These are phyloP conservation scores for Paspalum vaginatum DNA, from an alignment of 176 grass and related monocot genomes.

Conservation along the genomic window DNA sequence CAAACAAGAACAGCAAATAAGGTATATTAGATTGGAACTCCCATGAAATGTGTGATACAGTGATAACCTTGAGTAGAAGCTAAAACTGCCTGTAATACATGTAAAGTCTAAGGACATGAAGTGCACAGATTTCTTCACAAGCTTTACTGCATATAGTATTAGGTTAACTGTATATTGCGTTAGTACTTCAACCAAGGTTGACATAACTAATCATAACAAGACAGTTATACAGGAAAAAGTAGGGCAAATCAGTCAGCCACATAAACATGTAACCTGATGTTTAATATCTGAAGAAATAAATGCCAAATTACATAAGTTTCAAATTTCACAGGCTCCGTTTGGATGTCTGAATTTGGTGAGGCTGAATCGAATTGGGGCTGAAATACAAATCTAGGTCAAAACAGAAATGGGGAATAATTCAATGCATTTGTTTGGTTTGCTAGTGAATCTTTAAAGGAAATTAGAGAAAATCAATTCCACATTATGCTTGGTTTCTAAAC, in stretches of 20 bases:
- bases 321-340: not conserved
- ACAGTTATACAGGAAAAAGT: not conserved
- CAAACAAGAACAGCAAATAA: conserved; percentile 27
- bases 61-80: not conserved
- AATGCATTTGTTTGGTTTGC: no score
- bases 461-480: no score
- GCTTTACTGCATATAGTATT: not conserved
- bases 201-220: conserved; percentile 24
- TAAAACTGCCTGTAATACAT: conserved; percentile 13
- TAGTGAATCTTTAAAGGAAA: no score
- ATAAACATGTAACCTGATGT: not conserved
- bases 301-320: conserved; percentile 1
- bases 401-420: no score
- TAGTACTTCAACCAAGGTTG: not conserved
- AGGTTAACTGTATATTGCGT: not conserved
- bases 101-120: conserved; percentile 1
- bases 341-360: no score
- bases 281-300: conserved; percentile 31
- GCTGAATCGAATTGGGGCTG: no score
- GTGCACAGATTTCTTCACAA: conserved; percentile 12
- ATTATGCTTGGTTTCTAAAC: no score
- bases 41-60: conserved; percentile 6
- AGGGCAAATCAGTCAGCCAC: conserved; percentile 1
- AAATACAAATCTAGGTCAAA: no score
- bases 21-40: conserved; percentile 20